These are phyloP conservation scores for Arthrobotrys musiformis DNA, from an alignment of 2,329 filamentous ascomycete species.

Conservation along the genomic window DNA sequence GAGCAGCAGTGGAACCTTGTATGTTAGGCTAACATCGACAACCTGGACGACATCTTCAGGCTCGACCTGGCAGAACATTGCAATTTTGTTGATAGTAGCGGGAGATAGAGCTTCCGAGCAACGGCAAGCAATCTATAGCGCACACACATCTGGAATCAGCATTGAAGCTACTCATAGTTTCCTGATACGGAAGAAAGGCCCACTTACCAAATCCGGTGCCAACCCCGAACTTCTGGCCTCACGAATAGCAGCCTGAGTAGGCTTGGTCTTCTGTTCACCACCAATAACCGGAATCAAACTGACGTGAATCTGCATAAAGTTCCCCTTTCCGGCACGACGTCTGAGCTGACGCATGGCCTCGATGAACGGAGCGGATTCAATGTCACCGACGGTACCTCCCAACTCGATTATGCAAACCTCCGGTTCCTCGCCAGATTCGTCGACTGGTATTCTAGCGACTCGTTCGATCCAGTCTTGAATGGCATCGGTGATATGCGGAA, in stretches of 20 bases:
- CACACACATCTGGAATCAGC: neutral
- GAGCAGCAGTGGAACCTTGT: constrained; percentile 93
- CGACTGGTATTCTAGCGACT: constrained; percentile 85
- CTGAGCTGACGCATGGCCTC: constrained; percentile 85
- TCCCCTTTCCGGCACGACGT: constrained; percentile 76
- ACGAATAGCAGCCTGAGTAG: constrained; percentile 89
- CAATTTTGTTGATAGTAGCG: constrained; percentile 84
- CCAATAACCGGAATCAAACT: constrained; percentile 82
- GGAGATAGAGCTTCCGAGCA: constrained; percentile 81
- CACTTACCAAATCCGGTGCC: constrained; percentile 59
- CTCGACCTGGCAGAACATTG: constrained; percentile 87
- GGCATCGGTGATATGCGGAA: constrained; percentile 89
- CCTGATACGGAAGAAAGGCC: neutral
- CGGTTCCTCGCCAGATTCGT: constrained; percentile 82
- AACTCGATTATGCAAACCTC: constrained; percentile 90
- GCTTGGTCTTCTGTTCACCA: constrained; percentile 93
- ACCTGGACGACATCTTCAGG: constrained; percentile 85
- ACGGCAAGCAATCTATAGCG: constrained; percentile 82
- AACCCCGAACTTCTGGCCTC: constrained; percentile 82
- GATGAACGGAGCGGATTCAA: constrained; percentile 87
- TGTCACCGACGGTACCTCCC: constrained; percentile 72
- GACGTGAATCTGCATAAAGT: constrained; percentile 90
- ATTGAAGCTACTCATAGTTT: neutral
- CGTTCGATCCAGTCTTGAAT: constrained; percentile 93
- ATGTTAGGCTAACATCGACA: constrained; percentile 86